Percentiles rank a stretch among this genome's conserved stretches.
phyloP scores from a whole-genome alignment of 768 basidiomycete species.

The Cyclocybe aegerita region DNA sequence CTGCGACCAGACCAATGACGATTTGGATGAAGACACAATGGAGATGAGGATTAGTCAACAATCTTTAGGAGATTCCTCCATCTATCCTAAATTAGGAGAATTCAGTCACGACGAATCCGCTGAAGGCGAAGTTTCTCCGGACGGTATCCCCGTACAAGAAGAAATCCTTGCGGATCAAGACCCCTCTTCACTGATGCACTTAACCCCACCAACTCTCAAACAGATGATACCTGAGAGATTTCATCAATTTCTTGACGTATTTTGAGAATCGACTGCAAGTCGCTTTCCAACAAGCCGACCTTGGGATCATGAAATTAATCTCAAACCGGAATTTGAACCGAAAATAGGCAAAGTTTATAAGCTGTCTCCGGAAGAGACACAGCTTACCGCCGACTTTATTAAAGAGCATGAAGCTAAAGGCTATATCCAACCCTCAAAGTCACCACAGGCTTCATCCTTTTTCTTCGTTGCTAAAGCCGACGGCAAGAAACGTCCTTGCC shows the following conservation, averaged over 20 bases:
- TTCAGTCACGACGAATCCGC: too few relatives aligned
- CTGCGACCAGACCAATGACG: too few relatives aligned
- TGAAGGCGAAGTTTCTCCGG: too few relatives aligned
- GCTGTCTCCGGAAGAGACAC: slow-evolving; percentile 23
- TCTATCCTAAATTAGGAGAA: too few relatives aligned
- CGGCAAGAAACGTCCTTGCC: slow-evolving; percentile 20
- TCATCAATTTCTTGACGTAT: background rate
- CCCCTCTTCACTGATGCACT: too few relatives aligned
- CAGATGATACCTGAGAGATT: too few relatives aligned
- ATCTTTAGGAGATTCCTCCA: too few relatives aligned
- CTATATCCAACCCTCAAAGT: slow-evolving; percentile 17
- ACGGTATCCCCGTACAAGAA: too few relatives aligned
- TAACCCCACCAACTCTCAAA: too few relatives aligned
- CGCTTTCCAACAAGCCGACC: background rate
- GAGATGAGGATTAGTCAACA: too few relatives aligned
- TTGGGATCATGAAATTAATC: slow-evolving; percentile 5
- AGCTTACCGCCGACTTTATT: slow-evolving; percentile 23
- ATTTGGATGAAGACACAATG: too few relatives aligned
- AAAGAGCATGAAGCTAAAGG: slow-evolving; percentile 16
- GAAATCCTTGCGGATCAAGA: too few relatives aligned
- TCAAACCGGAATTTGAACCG: slow-evolving; percentile 2
- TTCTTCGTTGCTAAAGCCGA: slow-evolving; percentile 25
- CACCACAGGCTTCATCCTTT: slow-evolving; percentile 16
- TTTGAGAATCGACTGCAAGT: background rate
- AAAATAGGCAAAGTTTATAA: background rate